These are phyloP conservation scores for Phytophthora ramorum DNA, from an alignment of 352 stramenopile species.

Conservation along the genomic window DNA sequence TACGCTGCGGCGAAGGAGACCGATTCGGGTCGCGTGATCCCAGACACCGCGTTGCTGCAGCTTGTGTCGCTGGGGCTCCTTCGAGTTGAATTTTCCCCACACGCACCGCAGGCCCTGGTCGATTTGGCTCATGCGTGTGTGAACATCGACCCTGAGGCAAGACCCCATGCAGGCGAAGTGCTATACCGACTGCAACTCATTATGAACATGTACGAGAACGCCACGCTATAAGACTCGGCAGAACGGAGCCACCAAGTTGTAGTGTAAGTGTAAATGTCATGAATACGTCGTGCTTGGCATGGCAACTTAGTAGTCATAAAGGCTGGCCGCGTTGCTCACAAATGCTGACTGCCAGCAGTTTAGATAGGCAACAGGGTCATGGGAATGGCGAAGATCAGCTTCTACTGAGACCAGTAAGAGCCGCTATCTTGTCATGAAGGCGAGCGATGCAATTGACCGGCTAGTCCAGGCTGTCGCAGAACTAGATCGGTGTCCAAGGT, in stretches of 20 bases:
- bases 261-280: background rate
- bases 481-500: constrained; percentile 4
- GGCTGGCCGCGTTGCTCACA: constrained; percentile 4
- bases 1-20: constrained; percentile 32
- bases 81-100: constrained; percentile 41
- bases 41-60: constrained; percentile 49
- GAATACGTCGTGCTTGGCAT: too few species aligned
- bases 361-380: constrained; percentile 4
- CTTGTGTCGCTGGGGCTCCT: constrained; percentile 48
- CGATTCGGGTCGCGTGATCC: constrained; percentile 27
- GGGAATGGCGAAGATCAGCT: background rate
- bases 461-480: background rate
- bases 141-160: constrained; percentile 36
- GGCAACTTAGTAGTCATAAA: background rate
- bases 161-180: constrained; percentile 42
- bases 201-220: constrained; percentile 39
- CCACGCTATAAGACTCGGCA: constrained; percentile 22
- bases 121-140: constrained; percentile 45
- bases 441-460: background rate
- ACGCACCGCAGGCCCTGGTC: constrained; percentile 30
- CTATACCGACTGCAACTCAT: constrained; percentile 50
- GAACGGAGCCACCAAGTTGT: background rate
- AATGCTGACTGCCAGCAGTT: background rate
- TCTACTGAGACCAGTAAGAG: constrained; percentile 23
- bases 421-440: background rate